Base-by-base conservation (phyloP, 2,329 filamentous ascomycete species). In the Eutypella sp. region DNA sequence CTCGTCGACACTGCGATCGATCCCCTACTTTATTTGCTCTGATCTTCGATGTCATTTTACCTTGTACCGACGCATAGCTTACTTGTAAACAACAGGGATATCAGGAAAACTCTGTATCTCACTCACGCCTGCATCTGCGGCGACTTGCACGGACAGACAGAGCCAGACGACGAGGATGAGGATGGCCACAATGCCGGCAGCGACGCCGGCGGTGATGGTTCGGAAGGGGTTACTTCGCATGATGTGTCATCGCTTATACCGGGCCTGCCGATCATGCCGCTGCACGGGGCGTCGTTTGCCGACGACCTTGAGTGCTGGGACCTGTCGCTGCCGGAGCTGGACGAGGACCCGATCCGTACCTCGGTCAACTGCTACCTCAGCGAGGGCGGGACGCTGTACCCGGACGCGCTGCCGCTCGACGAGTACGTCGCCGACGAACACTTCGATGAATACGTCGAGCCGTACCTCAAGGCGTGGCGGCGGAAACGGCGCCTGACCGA, bases 101-200 rank as follows among this genome's bases (percentile, higher is more conserved):
- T 62, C n/a, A 48, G 57, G 40, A 49, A 46, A n/a, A 50, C 43
- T 9, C 41, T 62, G 38, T 19, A 45, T 29, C 42, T 63, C 13
- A 48, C 52, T 4, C 46, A 55, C 2, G 55, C 52, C 13, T 57
- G 54, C 34, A 55, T 63, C 19, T 60, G 55, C 39, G 58, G 57
- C 15, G 46, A 52, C 20, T 25, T 61, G 10, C 49, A 47, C 8
- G 59, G 59, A 1, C 23, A 34, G n/a, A 23, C 23, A 16, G 57
- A 60, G 49, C 42, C 45, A 23, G 33, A 46, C 34, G 43, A 43
- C 11, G 52, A 33, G 27, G 41, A 43, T 9, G 20, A 19, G 7
- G 13, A 29, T n/a, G 5, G 16, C 29, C 13, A 15, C 29, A n/a
- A 33, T 5, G 29, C 5, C n/a, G n/a, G n/a, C n/a, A n/a, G n/a